Percentiles rank a stretch among this genome's conserved stretches.
Conservation (phyloP, 2,329 filamentous ascomycete species). For the Gnomoniopsis sp. region DNA sequence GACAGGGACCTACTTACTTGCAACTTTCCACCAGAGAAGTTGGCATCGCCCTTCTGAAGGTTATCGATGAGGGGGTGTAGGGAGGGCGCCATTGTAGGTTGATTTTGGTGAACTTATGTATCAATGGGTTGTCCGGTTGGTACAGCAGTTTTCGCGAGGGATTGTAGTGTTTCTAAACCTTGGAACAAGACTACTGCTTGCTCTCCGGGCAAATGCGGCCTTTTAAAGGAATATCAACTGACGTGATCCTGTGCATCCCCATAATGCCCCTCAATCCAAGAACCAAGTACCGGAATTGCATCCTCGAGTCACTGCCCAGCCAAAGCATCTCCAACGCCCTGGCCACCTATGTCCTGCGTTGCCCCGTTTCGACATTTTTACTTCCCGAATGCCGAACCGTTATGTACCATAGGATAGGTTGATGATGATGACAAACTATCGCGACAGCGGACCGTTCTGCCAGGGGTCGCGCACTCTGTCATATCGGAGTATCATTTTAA, state of each 20-base stretch:
- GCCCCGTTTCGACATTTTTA: neutral
- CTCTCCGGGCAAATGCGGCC: neutral
- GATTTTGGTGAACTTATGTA: neutral
- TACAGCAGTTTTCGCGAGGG: neutral
- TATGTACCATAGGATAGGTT: neutral
- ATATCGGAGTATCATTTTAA: too few species aligned
- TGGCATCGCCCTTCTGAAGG: constrained; percentile 52
- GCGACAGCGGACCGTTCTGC: too few species aligned
- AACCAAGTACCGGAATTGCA: neutral
- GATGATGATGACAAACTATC: too few species aligned
- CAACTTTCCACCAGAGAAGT: constrained; percentile 58
- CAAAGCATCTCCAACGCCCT: constrained; percentile 7
- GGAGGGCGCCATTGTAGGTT: constrained; percentile 33
- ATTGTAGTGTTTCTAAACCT: neutral
- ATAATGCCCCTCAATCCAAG: neutral
- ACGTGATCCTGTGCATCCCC: neutral
- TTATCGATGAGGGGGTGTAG: constrained; percentile 63
- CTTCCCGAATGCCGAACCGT: constrained; percentile 16
- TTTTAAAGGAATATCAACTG: neutral
- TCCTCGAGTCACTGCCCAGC: constrained; percentile 4
- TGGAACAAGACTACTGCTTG: neutral
- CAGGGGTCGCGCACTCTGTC: too few species aligned
- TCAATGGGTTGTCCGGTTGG: neutral
- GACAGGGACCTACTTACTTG: constrained; percentile 23
- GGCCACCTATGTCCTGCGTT: neutral